Percentiles rank a stretch among this genome's conserved stretches.
Conservation (phyloP, 1,284 basidiomycete species). For the Uromyces viciae-fabae region DNA sequence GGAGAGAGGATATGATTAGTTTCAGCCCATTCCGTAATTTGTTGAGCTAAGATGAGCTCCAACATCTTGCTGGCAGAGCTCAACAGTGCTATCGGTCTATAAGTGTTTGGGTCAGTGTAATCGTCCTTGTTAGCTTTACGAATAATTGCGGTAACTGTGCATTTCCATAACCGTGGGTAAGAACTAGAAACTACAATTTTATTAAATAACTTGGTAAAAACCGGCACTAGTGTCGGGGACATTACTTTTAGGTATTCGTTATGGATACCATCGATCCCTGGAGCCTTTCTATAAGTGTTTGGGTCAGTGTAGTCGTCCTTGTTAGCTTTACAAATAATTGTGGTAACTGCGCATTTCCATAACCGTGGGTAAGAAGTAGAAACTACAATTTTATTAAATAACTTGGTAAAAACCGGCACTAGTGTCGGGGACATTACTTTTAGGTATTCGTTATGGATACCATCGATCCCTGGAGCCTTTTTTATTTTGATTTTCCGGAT, state of each 20-base stretch:
- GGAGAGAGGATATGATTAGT: neutral
- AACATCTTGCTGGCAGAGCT: neutral
- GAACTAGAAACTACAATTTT: neutral
- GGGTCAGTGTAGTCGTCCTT: too few relatives aligned
- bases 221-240: neutral
- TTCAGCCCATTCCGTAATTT: neutral
- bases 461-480: constrained; percentile 5
- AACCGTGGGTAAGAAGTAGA: too few relatives aligned
- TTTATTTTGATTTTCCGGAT: neutral
- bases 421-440: neutral
- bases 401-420: neutral
- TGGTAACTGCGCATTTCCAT: too few relatives aligned
- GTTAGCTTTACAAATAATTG: too few relatives aligned
- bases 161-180: neutral
- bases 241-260: neutral
- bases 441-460: constrained; percentile 9
- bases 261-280: neutral
- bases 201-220: neutral
- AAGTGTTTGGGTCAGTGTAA: neutral
- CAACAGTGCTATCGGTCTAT: neutral
- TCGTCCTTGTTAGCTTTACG: neutral
- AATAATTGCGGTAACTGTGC: neutral
- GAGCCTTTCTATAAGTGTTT: too few relatives aligned
- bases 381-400: neutral
- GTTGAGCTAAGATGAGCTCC: neutral